Conservation (phyloP, 225 moss, liverwort and hornwort species). For the Polytrichum commune region DNA sequence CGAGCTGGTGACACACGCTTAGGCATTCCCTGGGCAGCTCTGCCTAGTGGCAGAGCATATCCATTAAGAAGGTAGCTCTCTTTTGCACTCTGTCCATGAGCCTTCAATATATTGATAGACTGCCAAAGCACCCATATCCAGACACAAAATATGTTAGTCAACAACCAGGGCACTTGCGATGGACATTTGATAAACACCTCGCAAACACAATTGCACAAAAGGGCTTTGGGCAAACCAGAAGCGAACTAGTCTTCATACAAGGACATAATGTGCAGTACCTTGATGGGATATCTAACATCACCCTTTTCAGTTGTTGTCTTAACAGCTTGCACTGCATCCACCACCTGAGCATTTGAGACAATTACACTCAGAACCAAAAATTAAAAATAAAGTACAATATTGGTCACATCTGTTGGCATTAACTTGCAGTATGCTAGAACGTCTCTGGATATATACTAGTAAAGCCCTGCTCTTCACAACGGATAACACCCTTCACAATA, state of each 20-base stretch:
- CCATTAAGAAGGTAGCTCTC: slow-evolving; percentile 90
- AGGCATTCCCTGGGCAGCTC: slow-evolving; percentile 83
- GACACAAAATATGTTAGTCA: slow-evolving; percentile 2
- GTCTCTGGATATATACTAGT: too few relatives aligned
- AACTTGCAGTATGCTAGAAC: too few relatives aligned
- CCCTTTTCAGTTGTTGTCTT: slow-evolving; percentile 71
- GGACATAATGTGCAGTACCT: slow-evolving; percentile 31
- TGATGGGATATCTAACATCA: slow-evolving; percentile 79
- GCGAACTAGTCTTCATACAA: too few relatives aligned
- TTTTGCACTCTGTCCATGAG: slow-evolving; percentile 82
- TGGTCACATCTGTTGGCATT: too few relatives aligned
- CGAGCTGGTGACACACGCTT: slow-evolving; percentile 75
- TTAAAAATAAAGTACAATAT: too few relatives aligned
- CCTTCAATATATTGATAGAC: slow-evolving; percentile 84
- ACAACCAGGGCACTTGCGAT: not conserved
- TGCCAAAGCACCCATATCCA: slow-evolving; percentile 14
- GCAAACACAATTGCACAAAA: not conserved
- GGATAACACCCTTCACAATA: too few relatives aligned
- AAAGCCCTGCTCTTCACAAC: too few relatives aligned
- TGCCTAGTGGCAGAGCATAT: slow-evolving; percentile 73
- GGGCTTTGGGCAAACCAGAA: too few relatives aligned
- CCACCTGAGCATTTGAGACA: slow-evolving; percentile 35
- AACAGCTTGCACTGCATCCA: slow-evolving; percentile 79
- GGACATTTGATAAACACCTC: not conserved
- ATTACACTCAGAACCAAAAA: not conserved